Conservation (phyloP, 2,329 filamentous ascomycete species). For the Penicillium sp. region DNA sequence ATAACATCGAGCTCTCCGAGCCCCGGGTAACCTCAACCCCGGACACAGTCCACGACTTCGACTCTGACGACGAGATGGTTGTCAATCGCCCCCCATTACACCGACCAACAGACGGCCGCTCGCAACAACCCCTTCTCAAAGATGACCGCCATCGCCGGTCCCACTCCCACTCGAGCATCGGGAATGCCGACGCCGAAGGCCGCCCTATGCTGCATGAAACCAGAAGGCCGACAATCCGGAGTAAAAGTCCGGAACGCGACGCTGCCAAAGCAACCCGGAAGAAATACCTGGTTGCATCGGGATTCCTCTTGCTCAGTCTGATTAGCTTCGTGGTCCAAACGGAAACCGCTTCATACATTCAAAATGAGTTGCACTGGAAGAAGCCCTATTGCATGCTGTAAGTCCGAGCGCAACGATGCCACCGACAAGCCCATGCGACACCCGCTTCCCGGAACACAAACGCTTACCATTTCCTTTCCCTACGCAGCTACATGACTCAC, state of each 20-base stretch:
- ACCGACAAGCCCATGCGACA: conserved; percentile 6
- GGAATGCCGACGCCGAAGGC: conserved; percentile 34
- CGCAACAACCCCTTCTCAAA: conserved; percentile 56
- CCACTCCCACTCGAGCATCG: conserved; percentile 30
- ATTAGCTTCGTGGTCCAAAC: conserved; percentile 91
- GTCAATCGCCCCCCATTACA: conserved; percentile 49
- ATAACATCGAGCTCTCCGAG: conserved; percentile 27
- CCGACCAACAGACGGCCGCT: conserved; percentile 50
- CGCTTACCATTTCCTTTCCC: conserved; percentile 16
- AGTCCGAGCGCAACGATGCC: conserved; percentile 27
- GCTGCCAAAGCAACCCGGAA: conserved; percentile 67
- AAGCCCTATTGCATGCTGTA: conserved; percentile 99
- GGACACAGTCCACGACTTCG: conserved; percentile 39
- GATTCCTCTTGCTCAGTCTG: conserved; percentile 80
- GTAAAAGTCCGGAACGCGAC: conserved; percentile 68
- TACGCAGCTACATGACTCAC: conserved; percentile 75
- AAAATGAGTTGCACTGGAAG: conserved; percentile 87
- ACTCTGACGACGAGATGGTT: conserved; percentile 48
- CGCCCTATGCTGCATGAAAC: conserved; percentile 45
- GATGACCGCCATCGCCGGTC: conserved; percentile 44
- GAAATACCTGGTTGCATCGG: conserved; percentile 82
- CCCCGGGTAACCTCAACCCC: conserved; percentile 30
- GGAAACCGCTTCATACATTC: conserved; percentile 91
- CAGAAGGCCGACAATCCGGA: conserved; percentile 70
- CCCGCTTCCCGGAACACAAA: conserved; percentile 6